Percentiles rank a stretch among this genome's conserved stretches.
These are phyloP conservation scores for Globisporangium cystogenes DNA, from an alignment of 352 stramenopile species.

Conservation along the genomic window DNA sequence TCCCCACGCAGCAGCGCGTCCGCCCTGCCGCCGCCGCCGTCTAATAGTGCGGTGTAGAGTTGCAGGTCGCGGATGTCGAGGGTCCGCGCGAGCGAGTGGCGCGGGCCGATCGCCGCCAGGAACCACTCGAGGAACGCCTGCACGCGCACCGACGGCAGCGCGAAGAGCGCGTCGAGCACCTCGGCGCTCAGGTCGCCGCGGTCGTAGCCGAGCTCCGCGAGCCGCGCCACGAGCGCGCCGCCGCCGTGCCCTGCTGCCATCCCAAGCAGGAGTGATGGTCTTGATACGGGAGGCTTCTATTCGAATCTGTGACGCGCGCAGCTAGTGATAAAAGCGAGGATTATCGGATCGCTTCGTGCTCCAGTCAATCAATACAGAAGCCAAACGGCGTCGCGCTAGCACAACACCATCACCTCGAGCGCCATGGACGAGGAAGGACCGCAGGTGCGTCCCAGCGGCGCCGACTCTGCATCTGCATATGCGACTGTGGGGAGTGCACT, in stretches of 20 bases:
- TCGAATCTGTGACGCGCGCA: not conserved
- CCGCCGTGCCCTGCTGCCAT: conserved; percentile 11
- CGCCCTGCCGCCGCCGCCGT: not conserved
- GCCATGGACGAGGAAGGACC: conserved; percentile 35
- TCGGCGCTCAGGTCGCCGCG: conserved; percentile 22
- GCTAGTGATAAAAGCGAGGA: not conserved
- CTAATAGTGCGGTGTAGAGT: conserved; percentile 23
- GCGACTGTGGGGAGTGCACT: not conserved
- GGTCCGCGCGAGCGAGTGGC: conserved; percentile 20
- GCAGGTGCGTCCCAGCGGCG: too few relatives aligned
- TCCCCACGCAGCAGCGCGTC: conserved; percentile 16
- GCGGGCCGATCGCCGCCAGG: conserved; percentile 20
- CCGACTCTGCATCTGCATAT: not conserved
- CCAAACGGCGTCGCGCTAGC: not conserved
- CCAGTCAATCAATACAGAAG: not conserved
- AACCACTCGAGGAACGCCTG: conserved; percentile 47
- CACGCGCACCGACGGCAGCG: conserved; percentile 30
- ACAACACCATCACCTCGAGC: not conserved
- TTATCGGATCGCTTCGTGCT: not conserved
- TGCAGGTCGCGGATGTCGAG: conserved; percentile 19
- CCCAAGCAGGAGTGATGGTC: too few relatives aligned
- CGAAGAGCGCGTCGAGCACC: conserved; percentile 30
- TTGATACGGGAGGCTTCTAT: not conserved
- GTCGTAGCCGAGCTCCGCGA: conserved; percentile 33
- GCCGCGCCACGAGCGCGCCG: conserved; percentile 23